phyloP scores from a whole-genome alignment of 2,329 filamentous ascomycete genomes.

The Trichoderma sp. region DNA sequence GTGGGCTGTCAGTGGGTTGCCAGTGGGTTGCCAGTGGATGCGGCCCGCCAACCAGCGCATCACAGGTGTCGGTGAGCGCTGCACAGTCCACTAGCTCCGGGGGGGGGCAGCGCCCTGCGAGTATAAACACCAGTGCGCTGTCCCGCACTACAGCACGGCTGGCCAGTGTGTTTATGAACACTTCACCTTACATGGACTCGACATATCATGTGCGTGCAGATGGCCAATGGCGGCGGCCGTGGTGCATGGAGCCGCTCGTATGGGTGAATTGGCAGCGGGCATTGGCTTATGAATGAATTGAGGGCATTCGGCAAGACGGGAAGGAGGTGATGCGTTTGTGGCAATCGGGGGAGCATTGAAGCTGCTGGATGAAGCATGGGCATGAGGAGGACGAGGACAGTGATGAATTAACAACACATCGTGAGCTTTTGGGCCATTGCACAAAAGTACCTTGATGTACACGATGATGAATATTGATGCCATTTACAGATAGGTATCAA shows the following conservation, averaged over 20 bases:
- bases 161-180: slow-evolving; percentile 19
- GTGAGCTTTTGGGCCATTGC: too few relatives aligned
- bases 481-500: neutral
- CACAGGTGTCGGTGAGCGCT: slow-evolving; percentile 20
- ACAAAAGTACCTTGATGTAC: neutral
- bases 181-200: slow-evolving; percentile 13
- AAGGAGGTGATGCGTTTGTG: neutral
- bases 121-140: neutral
- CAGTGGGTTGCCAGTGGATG: slow-evolving; percentile 2
- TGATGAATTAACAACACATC: neutral
- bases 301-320: too few relatives aligned
- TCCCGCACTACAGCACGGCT: slow-evolving; percentile 15
- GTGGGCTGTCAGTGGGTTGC: neutral
- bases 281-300: neutral
- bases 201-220: neutral
- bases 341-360: neutral
- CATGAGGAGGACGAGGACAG: neutral
- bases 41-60: slow-evolving; percentile 19
- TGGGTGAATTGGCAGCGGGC: neutral
- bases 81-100: slow-evolving; percentile 15
- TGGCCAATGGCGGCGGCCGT: neutral
- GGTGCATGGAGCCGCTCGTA: neutral
- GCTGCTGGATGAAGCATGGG: neutral
- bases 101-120: neutral
- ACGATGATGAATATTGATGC: neutral